Evolutionary conservation across 2,329 filamentous ascomycete species (phyloP).

Genomic region (Cladosporium oxysporum): DNA sequence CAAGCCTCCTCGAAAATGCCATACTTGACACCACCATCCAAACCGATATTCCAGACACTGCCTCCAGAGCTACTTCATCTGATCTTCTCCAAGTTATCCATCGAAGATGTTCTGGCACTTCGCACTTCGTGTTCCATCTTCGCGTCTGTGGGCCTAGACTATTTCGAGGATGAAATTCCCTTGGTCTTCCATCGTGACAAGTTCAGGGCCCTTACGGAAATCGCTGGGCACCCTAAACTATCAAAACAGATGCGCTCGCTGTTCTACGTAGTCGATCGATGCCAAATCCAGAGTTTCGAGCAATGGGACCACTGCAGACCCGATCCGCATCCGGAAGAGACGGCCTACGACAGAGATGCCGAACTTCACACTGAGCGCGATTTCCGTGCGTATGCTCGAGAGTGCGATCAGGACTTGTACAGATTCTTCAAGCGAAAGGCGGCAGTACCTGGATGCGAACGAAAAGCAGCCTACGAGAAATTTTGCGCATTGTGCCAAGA

Average conservation of each 20-base stretch:
- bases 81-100: background rate
- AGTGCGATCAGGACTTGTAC: background rate
- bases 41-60: background rate
- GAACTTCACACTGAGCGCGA: background rate
- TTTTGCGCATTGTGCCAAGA: background rate
- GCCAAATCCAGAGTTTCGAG: background rate
- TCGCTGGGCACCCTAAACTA: background rate
- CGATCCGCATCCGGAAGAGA: background rate
- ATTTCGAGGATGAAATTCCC: background rate
- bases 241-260: conserved; percentile 1
- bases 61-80: background rate
- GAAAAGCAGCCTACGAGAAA: background rate
- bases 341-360: background rate
- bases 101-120: background rate
- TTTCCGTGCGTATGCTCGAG: background rate
- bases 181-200: background rate
- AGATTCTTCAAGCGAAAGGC: background rate
- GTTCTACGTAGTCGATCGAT: background rate
- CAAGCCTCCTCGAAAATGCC: background rate
- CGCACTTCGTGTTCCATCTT: background rate
- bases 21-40: background rate
- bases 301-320: background rate
- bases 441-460: background rate
- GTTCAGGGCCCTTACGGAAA: background rate
- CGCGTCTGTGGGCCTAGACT: background rate